Conservation (phyloP, 148 eudicot genomes). For the Rhododendron simsii region DNA sequence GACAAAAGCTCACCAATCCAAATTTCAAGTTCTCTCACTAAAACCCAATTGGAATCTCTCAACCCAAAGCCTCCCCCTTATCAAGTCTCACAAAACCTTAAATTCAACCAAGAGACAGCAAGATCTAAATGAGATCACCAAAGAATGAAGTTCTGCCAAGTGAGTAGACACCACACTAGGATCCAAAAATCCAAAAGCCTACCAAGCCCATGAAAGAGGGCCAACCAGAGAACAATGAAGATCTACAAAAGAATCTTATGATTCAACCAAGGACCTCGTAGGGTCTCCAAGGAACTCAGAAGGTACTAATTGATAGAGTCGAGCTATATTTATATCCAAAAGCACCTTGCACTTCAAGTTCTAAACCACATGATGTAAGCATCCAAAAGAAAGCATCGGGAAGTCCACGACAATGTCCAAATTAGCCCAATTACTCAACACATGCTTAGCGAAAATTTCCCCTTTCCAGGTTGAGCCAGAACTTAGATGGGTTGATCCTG, state of each 20-base stretch:
- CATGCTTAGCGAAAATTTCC: no score
- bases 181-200: not conserved
- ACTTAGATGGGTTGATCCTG: not conserved
- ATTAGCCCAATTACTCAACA: not conserved
- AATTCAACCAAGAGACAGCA: not conserved
- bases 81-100: not conserved
- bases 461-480: not conserved
- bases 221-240: not conserved
- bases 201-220: not conserved
- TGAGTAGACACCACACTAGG: not conserved
- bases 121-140: not conserved
- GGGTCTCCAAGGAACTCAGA: not conserved
- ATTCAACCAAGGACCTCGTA: not conserved
- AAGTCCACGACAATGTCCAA: not conserved
- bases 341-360: not conserved
- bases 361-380: not conserved
- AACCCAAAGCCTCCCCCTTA: not conserved
- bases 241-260: not conserved
- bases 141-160: not conserved
- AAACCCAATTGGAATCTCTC: not conserved
- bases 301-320: not conserved
- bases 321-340: not conserved
- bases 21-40: not conserved
- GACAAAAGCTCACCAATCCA: not conserved
- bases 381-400: not conserved